Evolutionary conservation across 2,329 filamentous ascomycete species (phyloP).

Genomic region (Zymoseptoria crescenta): DNA sequence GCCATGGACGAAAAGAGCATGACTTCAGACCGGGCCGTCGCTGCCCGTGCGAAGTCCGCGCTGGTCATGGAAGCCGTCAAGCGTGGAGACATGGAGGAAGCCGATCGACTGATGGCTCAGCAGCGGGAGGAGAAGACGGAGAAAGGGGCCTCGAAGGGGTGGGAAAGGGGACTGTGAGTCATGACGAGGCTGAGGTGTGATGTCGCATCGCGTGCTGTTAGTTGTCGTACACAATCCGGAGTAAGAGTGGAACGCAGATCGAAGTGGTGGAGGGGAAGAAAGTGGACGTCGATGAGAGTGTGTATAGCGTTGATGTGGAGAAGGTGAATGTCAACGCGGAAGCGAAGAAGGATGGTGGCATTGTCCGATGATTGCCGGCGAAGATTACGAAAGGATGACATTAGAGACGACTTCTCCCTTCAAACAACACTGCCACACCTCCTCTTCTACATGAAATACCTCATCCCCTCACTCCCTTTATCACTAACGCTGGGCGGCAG

Average conservation of each 20-base stretch:
- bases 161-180: background rate
- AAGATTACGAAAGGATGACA: background rate
- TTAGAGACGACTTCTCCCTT: too few relatives aligned
- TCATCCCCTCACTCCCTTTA: background rate
- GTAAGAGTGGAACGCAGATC: conserved; percentile 2
- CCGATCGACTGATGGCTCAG: conserved; percentile 2
- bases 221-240: conserved; percentile 7
- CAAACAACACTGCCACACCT: background rate
- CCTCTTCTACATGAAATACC: conserved; percentile 4
- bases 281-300: conserved; percentile 3
- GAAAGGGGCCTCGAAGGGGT: background rate
- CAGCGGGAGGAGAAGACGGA: background rate
- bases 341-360: background rate
- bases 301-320: conserved; percentile 3
- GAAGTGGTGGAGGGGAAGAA: background rate
- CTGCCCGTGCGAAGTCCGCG: conserved; percentile 4
- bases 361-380: background rate
- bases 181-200: background rate
- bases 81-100: conserved; percentile 1
- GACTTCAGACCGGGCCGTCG: conserved; percentile 1
- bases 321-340: background rate
- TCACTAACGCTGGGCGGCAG: conserved; percentile 33
- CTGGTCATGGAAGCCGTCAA: conserved; percentile 5
- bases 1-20: conserved; percentile 1
- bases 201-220: background rate